Percentiles rank a stretch among this genome's conserved stretches.
Evolutionary conservation across 164 flowering plant genomes (phyloP).

Genomic region (Echeveria elegans): DNA sequence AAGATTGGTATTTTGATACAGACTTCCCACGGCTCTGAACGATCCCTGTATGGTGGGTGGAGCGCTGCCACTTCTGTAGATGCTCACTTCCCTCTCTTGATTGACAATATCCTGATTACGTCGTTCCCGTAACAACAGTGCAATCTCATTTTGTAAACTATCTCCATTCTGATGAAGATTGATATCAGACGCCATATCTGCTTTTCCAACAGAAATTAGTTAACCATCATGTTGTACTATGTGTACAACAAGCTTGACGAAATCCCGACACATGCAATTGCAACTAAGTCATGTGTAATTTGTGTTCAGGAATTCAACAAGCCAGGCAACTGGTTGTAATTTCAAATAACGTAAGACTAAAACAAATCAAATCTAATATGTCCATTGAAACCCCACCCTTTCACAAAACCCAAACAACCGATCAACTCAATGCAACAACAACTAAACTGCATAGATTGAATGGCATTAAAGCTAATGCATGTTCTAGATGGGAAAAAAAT

Average conservation of each 20-base stretch:
- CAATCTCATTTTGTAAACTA: conserved; percentile 44
- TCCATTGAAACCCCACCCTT: too few relatives aligned
- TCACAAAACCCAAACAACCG: too few relatives aligned
- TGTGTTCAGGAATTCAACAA: not conserved
- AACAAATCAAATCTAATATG: not conserved
- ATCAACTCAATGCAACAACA: too few relatives aligned
- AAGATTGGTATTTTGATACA: conserved; percentile 26
- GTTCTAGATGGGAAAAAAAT: too few relatives aligned
- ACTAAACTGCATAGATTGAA: too few relatives aligned
- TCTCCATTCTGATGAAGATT: conserved; percentile 31
- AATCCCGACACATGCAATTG: not conserved
- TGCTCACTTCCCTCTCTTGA: conserved; percentile 44
- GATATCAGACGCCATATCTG: conserved; percentile 27
- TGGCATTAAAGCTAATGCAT: too few relatives aligned
- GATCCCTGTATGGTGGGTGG: conserved; percentile 93
- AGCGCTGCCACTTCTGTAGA: conserved; percentile 81
- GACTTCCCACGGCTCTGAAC: conserved; percentile 45
- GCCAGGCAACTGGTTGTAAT: not conserved
- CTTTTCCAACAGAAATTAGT: conserved; percentile 14
- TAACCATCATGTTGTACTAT: not conserved
- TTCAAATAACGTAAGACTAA: too few relatives aligned
- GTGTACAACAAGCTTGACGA: too few relatives aligned
- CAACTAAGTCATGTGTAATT: not conserved
- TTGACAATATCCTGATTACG: conserved; percentile 19
- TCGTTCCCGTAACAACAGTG: conserved; percentile 36